phyloP scores from a whole-genome alignment of 1,139 yeast genomes.

The Suhomyces bolitotheri region DNA sequence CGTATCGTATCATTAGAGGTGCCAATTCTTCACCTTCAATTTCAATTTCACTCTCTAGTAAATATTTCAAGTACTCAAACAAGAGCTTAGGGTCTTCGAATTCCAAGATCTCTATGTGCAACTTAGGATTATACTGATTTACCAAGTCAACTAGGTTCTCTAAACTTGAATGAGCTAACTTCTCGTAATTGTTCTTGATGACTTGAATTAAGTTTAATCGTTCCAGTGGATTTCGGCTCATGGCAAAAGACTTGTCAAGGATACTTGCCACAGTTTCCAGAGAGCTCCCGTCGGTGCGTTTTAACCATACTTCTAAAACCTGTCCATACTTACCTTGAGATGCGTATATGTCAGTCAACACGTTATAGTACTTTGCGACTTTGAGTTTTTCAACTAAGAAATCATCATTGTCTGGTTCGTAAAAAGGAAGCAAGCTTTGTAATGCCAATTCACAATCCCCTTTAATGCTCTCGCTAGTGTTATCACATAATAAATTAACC shows the following conservation, averaged over 20 bases:
- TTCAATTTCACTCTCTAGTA: slow-evolving; percentile 15
- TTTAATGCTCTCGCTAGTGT: slow-evolving; percentile 26
- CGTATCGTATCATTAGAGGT: slow-evolving; percentile 28
- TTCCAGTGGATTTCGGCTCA: slow-evolving; percentile 32
- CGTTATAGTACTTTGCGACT: slow-evolving; percentile 56
- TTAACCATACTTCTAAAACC: slow-evolving; percentile 43
- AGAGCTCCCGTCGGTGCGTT: slow-evolving; percentile 13
- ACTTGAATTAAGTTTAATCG: slow-evolving; percentile 34
- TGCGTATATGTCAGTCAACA: slow-evolving; percentile 57
- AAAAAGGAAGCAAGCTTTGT: slow-evolving; percentile 62
- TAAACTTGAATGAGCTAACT: slow-evolving; percentile 36
- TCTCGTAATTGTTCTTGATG: slow-evolving; percentile 37
- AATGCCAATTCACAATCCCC: slow-evolving; percentile 66
- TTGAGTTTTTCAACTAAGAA: slow-evolving; percentile 52
- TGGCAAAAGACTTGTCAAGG: slow-evolving; percentile 41
- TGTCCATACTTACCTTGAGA: slow-evolving; percentile 54
- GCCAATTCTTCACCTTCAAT: slow-evolving; percentile 2
- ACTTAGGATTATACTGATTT: slow-evolving; percentile 34
- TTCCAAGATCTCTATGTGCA: slow-evolving; percentile 39
- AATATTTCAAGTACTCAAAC: slow-evolving; percentile 29
- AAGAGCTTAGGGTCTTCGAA: slow-evolving; percentile 26
- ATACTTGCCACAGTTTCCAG: slow-evolving; percentile 24
- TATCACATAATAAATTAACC: slow-evolving; percentile 52
- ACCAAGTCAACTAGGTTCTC: slow-evolving; percentile 39
- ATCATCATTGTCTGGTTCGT: slow-evolving; percentile 54